Base-by-base conservation (phyloP, 2,329 filamentous ascomycete genomes). In the Hymenoscyphus infarciens region DNA sequence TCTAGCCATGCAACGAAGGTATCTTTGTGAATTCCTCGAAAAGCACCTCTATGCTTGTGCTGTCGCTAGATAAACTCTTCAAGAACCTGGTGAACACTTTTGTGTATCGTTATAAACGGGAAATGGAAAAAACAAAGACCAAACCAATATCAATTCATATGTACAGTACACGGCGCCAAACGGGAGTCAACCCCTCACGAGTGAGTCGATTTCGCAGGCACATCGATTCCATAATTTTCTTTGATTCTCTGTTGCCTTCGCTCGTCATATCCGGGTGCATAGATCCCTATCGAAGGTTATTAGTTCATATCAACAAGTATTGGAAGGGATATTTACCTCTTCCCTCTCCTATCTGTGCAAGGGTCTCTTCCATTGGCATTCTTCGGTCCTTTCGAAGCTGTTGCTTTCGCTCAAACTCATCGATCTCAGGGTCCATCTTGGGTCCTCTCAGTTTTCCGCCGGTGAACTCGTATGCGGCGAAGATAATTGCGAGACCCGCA, bases 161-260 rank as follows among this genome's bases (percentile, higher is more conserved):
- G 62, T 71, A 69, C 68, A 72, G 4, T 65, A 64, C 62, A 61
- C n/a, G 13, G 33, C 22, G 45, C 45, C 19, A 22, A 52, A 52
- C 22, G 19, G 13, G 19, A 10, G 22, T 22, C 19, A 22, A 22
- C 4, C 8, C 3, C 45, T 52, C 19, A 25, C 45, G 59, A 61
- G 49, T 61, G 61, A 7, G 59, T 59, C 66, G 73, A 70, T 60
- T 66, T 71, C 16, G 66, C 68, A 27, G 73, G 72, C 16, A 91
- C 85, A 68, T 90, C 87, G 68, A 90, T 83, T 61, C 87, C 87
- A 71, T 91, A 91, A 69, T 82, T 84, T 74, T 87, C 83, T 79
- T 88, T 85, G 74, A 91, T 81, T 70, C 86, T 80, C 75, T 88
- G 80, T 66, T 81, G 81, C 74, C 88, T 83, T 76, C 88, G 79